Conservation (phyloP, 352 stramenopile species). For the Pythium guiyangense region DNA sequence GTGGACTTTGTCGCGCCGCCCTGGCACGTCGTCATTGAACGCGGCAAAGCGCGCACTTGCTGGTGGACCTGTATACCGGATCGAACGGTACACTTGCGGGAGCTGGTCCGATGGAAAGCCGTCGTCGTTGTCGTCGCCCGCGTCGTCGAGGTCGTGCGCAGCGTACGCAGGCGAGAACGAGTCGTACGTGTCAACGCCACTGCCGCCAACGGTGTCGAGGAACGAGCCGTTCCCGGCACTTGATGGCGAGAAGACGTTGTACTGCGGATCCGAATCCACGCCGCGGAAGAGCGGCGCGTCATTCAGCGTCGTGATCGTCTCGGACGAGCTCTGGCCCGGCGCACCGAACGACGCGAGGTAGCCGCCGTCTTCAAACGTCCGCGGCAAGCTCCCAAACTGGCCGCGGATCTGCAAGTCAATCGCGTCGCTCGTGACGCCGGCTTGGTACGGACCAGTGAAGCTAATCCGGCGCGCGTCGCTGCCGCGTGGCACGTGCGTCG, state of each 20-base stretch:
- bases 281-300: slow-evolving; percentile 7
- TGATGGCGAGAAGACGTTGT: slow-evolving; percentile 39
- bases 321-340: slow-evolving; percentile 12
- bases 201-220: slow-evolving; percentile 1
- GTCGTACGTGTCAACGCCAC: no score
- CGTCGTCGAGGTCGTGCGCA: slow-evolving; percentile 4
- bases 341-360: slow-evolving; percentile 7
- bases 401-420: slow-evolving; percentile 13
- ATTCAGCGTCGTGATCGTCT: slow-evolving; percentile 10
- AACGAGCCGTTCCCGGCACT: slow-evolving; percentile 24
- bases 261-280: slow-evolving; percentile 13
- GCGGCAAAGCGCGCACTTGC: slow-evolving; percentile 20
- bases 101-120: slow-evolving; percentile 72
- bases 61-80: slow-evolving; percentile 34
- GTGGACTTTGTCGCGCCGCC: slow-evolving; percentile 61
- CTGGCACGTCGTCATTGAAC: slow-evolving; percentile 33
- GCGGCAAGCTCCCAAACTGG: slow-evolving; percentile 8
- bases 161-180: slow-evolving; percentile 21
- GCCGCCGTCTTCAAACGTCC: slow-evolving; percentile 12
- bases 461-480: slow-evolving; percentile 9
- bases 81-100: slow-evolving; percentile 71
- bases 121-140: slow-evolving; percentile 17
- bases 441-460: slow-evolving; percentile 11
- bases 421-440: slow-evolving; percentile 6
- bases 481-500: not conserved